A percentile compares a stretch with the other conserved stretches of the same genome.
Conservation (phyloP, 2,329 filamentous ascomycete genomes). For the Pezicula rhizophila region DNA sequence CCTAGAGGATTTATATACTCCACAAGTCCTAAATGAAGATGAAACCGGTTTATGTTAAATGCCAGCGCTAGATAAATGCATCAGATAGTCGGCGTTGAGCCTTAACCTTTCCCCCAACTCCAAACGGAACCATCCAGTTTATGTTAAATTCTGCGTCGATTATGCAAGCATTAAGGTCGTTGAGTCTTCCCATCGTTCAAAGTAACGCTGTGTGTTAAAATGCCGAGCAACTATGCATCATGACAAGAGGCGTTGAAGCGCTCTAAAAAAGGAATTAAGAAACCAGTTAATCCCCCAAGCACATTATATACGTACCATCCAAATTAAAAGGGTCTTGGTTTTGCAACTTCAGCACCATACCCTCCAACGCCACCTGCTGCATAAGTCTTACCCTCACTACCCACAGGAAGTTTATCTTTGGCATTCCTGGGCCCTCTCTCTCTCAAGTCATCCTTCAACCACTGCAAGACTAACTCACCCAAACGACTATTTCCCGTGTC, state of each 20-base stretch:
- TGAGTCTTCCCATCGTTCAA: background rate
- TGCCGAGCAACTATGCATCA: background rate
- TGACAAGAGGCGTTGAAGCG: conserved; percentile 2
- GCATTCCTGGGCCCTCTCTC: conserved; percentile 68
- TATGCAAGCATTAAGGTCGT: background rate
- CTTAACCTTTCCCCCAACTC: background rate
- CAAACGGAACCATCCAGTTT: background rate
- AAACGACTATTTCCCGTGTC: conserved; percentile 71
- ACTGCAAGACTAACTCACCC: conserved; percentile 80
- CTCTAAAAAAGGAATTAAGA: conserved; percentile 1
- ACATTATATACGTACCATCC: background rate
- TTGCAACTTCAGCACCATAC: conserved; percentile 49
- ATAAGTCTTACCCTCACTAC: conserved; percentile 42
- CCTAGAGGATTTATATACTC: background rate
- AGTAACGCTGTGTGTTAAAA: too few species aligned
- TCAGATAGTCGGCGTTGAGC: conserved; percentile 16
- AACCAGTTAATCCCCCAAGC: too few species aligned
- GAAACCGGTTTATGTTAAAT: background rate
- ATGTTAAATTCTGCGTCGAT: conserved; percentile 6
- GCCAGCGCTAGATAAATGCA: background rate
- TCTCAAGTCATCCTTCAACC: conserved; percentile 75
- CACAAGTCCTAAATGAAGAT: background rate
- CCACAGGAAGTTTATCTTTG: conserved; percentile 14
- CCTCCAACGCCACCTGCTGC: conserved; percentile 53
- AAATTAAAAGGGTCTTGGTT: conserved; percentile 20